Conservation (phyloP, 2,329 filamentous ascomycete species). For the Aspergillus clavatus region DNA sequence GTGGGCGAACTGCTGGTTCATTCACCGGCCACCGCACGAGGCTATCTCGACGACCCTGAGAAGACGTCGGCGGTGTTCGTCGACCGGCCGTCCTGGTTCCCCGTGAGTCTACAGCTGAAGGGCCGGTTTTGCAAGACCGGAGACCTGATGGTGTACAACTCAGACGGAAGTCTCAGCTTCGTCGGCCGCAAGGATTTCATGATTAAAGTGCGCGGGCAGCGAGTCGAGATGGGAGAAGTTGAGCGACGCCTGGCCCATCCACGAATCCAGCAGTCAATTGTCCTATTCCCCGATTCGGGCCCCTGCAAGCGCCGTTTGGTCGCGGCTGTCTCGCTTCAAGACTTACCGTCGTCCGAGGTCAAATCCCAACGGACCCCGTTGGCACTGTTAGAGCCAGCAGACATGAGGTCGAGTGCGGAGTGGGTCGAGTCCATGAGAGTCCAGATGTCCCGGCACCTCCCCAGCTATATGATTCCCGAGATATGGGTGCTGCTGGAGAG, state of each 20-base stretch:
- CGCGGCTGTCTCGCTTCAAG: neutral
- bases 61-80: constrained; percentile 12
- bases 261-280: constrained; percentile 4
- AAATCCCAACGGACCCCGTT: neutral
- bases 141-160: constrained; percentile 8
- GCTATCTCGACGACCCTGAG: constrained; percentile 9
- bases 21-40: constrained; percentile 9
- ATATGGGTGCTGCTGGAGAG: constrained; percentile 24
- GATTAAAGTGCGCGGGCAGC: constrained; percentile 14
- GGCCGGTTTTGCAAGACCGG: constrained; percentile 11
- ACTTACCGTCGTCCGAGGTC: too few species aligned
- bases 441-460: constrained; percentile 21
- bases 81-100: constrained; percentile 3
- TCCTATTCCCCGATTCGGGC: constrained; percentile 4
- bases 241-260: constrained; percentile 8
- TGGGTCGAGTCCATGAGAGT: neutral
- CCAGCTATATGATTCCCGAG: constrained; percentile 35
- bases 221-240: constrained; percentile 13
- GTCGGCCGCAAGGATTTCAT: constrained; percentile 12
- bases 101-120: neutral
- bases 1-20: constrained; percentile 13
- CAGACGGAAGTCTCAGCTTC: constrained; percentile 7
- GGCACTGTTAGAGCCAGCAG: neutral
- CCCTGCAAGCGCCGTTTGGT: neutral
- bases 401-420: neutral